These are phyloP conservation scores for Verbena officinalis DNA, from an alignment of 257 asterid species.

Conservation along the genomic window DNA sequence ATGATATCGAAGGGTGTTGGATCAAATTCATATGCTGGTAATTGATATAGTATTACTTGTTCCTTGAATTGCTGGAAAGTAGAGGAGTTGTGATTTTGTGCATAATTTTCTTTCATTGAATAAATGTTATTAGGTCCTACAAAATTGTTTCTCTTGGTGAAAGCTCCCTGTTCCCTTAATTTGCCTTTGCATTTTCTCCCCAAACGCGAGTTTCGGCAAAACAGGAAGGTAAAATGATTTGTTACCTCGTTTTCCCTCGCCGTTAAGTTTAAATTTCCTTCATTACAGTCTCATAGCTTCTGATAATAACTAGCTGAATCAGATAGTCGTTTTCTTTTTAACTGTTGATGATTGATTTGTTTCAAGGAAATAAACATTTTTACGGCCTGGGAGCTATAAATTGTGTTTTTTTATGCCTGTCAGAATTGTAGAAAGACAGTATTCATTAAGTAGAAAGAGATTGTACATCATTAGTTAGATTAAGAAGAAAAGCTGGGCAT, in stretches of 20 bases:
- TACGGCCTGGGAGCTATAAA: neutral
- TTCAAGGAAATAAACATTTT: neutral
- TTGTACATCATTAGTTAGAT: too few species aligned
- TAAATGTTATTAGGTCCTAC: constrained; percentile 63
- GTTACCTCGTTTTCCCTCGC: too few species aligned
- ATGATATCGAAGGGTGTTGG: constrained; percentile 91
- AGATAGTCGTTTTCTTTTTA: neutral
- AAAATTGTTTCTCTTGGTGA: constrained; percentile 77
- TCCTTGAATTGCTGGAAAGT: constrained; percentile 12
- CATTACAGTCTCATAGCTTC: neutral
- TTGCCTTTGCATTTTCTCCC: constrained; percentile 88
- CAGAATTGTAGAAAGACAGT: too few species aligned
- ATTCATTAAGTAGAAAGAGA: too few species aligned
- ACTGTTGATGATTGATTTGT: constrained; percentile 12
- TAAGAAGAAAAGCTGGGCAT: too few species aligned
- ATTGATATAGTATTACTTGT: neutral
- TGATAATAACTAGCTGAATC: too few species aligned
- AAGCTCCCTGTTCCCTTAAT: constrained; percentile 72
- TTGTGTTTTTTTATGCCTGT: neutral
- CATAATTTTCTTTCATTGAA: constrained; percentile 4
- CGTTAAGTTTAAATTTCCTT: neutral
- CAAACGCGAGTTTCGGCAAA: constrained; percentile 76
- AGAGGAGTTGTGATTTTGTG: constrained; percentile 13
- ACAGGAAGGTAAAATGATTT: constrained; percentile 57
- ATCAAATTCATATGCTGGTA: constrained; percentile 74